These are phyloP conservation scores for Phlebopus sp. DNA, from an alignment of 1,284 basidiomycete genomes.

Conservation along the genomic window DNA sequence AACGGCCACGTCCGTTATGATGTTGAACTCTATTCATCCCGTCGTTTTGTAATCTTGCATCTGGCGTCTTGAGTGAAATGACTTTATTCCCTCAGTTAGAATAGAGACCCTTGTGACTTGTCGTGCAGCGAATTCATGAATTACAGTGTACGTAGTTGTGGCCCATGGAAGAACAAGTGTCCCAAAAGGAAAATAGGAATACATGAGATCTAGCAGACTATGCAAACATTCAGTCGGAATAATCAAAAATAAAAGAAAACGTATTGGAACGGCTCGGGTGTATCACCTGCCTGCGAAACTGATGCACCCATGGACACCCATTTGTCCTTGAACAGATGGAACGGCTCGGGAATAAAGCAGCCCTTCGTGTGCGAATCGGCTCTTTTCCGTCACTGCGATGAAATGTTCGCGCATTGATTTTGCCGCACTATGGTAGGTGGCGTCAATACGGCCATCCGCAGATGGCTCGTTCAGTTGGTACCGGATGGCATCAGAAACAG, in stretches of 20 bases:
- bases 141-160: too few species aligned
- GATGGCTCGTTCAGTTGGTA: slow-evolving; percentile 25
- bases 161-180: too few species aligned
- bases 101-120: slow-evolving; percentile 26
- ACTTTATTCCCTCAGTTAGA: background rate
- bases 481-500: slow-evolving; percentile 30
- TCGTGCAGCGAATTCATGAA: slow-evolving; percentile 2
- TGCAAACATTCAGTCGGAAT: too few species aligned
- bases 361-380: slow-evolving; percentile 18
- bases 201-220: too few species aligned
- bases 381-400: slow-evolving; percentile 5
- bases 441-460: slow-evolving; percentile 2
- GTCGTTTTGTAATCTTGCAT: too few species aligned
- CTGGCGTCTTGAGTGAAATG: too few species aligned
- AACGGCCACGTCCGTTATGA: too few species aligned
- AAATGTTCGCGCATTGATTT: slow-evolving; percentile 21
- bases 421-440: slow-evolving; percentile 14
- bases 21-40: too few species aligned
- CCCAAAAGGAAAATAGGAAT: too few species aligned
- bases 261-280: background rate
- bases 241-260: background rate
- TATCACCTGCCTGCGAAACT: slow-evolving; percentile 19
- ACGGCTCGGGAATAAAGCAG: slow-evolving; percentile 14
- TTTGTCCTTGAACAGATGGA: slow-evolving; percentile 11
- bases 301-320: slow-evolving; percentile 20